Evolutionary conservation across 495 filamentous ascomycete species (phyloP).

Genomic region (Aspergillus biplanus): DNA sequence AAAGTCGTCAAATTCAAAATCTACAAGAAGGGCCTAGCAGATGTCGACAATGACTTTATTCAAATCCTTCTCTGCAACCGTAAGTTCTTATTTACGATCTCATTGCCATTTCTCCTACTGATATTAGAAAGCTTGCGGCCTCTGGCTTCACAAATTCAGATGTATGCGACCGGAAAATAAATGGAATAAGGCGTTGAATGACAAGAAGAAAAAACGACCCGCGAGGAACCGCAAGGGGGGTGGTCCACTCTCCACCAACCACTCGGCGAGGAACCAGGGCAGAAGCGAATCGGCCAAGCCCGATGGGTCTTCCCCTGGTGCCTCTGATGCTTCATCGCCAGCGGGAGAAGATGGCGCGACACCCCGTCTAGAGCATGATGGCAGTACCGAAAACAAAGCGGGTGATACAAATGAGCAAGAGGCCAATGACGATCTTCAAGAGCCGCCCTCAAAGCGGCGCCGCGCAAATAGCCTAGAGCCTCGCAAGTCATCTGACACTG

Average conservation of each 20-base stretch:
- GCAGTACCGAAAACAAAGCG: constrained; percentile 25
- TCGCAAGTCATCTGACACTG: constrained; percentile 33
- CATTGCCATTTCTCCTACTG: constrained; percentile 22
- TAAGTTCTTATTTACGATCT: constrained; percentile 46
- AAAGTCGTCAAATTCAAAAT: constrained; percentile 65
- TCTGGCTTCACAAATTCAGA: constrained; percentile 90
- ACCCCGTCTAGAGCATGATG: constrained; percentile 37
- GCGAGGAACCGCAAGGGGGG: constrained; percentile 38
- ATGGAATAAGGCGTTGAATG: constrained; percentile 64
- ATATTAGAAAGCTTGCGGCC: constrained; percentile 67
- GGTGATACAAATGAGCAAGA: constrained; percentile 25
- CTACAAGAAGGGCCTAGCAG: constrained; percentile 75
- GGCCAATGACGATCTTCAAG: constrained; percentile 31
- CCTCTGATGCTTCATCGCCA: constrained; percentile 47
- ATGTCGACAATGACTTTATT: constrained; percentile 65
- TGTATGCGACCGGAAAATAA: constrained; percentile 78
- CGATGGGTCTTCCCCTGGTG: constrained; percentile 46
- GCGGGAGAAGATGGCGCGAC: constrained; percentile 42
- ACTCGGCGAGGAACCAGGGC: constrained; percentile 37
- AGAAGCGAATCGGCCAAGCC: constrained; percentile 33
- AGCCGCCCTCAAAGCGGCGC: constrained; percentile 39
- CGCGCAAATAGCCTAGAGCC: constrained; percentile 50
- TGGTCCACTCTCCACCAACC: constrained; percentile 36
- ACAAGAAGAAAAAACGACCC: constrained; percentile 49
- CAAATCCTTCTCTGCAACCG: constrained; percentile 86